These are phyloP conservation scores for Mycosphaerella sp. DNA, from an alignment of 2,329 filamentous ascomycete genomes.

Conservation along the genomic window DNA sequence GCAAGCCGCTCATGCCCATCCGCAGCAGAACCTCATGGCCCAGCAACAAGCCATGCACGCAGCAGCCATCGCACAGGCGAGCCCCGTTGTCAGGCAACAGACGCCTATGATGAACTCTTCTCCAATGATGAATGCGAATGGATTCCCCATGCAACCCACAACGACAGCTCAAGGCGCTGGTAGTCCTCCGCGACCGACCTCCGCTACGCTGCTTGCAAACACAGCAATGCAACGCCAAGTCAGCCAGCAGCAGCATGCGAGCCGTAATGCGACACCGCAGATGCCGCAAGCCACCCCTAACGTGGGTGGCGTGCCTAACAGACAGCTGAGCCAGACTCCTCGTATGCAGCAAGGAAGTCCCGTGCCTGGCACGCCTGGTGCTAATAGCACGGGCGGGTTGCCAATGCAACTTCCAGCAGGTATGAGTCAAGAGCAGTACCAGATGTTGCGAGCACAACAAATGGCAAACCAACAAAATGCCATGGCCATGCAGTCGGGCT, in stretches of 20 bases:
- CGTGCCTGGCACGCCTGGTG: conserved; percentile 25
- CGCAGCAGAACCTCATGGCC: conserved; percentile 35
- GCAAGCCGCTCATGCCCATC: conserved; percentile 30
- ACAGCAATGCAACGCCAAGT: conserved; percentile 35
- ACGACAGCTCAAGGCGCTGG: conserved; percentile 57
- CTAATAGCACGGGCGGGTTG: conserved; percentile 24
- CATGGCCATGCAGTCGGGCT: conserved; percentile 18
- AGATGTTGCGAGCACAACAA: conserved; percentile 32
- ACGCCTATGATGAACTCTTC: conserved; percentile 44
- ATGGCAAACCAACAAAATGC: conserved; percentile 27
- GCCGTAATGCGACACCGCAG: conserved; percentile 35
- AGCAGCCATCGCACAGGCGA: conserved; percentile 48
- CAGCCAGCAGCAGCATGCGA: conserved; percentile 35
- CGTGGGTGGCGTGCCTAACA: conserved; percentile 32
- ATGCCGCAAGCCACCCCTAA: conserved; percentile 36
- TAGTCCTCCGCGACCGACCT: conserved; percentile 61
- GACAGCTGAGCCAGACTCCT: conserved; percentile 36
- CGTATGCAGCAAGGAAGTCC: conserved; percentile 34
- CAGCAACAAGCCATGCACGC: conserved; percentile 40
- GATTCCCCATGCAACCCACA: conserved; percentile 51
- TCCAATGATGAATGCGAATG: conserved; percentile 39
- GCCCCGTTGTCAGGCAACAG: conserved; percentile 50
- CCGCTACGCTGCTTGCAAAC: conserved; percentile 48
- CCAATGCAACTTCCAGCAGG: conserved; percentile 29
- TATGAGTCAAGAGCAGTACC: conserved; percentile 30